phyloP scores from a whole-genome alignment of 306 rosid species.

The Hippophae gyantsensis region DNA sequence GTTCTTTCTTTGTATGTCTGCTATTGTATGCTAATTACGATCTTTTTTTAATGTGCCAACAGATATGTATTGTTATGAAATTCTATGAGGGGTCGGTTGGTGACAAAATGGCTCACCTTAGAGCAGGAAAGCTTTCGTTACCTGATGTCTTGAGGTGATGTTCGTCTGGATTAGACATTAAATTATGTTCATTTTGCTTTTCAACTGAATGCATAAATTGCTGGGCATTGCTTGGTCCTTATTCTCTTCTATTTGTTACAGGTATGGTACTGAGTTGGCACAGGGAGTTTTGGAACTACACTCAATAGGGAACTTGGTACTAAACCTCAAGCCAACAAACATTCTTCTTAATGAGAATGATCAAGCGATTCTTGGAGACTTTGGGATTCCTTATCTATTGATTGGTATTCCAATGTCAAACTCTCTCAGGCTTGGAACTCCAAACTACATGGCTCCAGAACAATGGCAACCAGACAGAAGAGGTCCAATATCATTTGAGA shows the following conservation, averaged over 20 bases:
- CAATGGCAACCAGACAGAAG: conserved; percentile 85
- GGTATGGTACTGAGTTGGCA: conserved; percentile 74
- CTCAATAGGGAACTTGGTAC: conserved; percentile 55
- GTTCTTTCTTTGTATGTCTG: conserved; percentile 9
- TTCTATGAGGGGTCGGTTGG: conserved; percentile 80
- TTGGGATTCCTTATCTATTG: conserved; percentile 72
- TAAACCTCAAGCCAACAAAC: conserved; percentile 74
- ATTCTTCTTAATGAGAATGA: conserved; percentile 55
- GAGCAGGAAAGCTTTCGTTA: conserved; percentile 54
- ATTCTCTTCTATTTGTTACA: conserved; percentile 32
- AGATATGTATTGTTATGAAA: conserved; percentile 77
- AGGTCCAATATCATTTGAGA: conserved; percentile 84
- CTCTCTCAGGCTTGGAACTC: conserved; percentile 74
- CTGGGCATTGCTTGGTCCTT: conserved; percentile 11
- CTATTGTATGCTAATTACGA: conserved; percentile 13
- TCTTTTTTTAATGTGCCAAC: conserved; percentile 11
- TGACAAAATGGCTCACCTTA: conserved; percentile 74
- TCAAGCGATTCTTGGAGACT: conserved; percentile 73
- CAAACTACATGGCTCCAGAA: conserved; percentile 96
- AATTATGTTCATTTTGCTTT: conserved; percentile 9
- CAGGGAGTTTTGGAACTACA: conserved; percentile 63
- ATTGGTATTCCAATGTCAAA: conserved; percentile 47
- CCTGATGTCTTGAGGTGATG: conserved; percentile 68
- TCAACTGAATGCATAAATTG: background rate
- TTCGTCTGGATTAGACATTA: conserved; percentile 12